Conservation (phyloP, 1,284 basidiomycete species). For the Cutaneotrichosporon sp. region DNA sequence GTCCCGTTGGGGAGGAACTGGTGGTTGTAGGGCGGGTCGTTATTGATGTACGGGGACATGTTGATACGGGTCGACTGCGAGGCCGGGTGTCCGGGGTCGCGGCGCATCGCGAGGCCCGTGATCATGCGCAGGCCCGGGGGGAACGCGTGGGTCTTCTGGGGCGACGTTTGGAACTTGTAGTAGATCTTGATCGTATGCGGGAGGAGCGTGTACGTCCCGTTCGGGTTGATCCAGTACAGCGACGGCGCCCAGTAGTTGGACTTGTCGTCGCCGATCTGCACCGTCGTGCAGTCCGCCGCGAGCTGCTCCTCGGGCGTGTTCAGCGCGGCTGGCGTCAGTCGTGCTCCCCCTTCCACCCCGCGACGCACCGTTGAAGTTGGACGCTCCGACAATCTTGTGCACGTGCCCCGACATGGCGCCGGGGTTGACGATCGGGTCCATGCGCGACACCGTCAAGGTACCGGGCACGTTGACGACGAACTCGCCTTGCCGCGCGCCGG, state of each 20-base stretch:
- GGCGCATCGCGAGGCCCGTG: slow-evolving; percentile 32
- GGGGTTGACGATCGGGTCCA: slow-evolving; percentile 53
- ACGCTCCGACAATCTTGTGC: slow-evolving; percentile 50
- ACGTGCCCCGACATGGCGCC: slow-evolving; percentile 45
- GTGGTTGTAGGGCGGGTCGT: background rate
- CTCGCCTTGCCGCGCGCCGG: background rate
- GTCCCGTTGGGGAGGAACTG: slow-evolving; percentile 41
- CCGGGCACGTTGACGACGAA: slow-evolving; percentile 40
- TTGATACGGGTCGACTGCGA: background rate
- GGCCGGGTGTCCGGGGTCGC: slow-evolving; percentile 20
- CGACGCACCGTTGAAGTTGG: slow-evolving; percentile 35
- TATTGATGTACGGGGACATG: background rate
- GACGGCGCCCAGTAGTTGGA: slow-evolving; percentile 45
- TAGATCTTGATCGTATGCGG: slow-evolving; percentile 2
- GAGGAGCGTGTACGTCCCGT: slow-evolving; percentile 14
- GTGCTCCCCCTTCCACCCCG: background rate
- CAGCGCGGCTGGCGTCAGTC: slow-evolving; percentile 20
- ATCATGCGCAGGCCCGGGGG: slow-evolving; percentile 50
- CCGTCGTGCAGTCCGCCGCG: slow-evolving; percentile 35
- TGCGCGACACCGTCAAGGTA: slow-evolving; percentile 15
- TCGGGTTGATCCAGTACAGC: slow-evolving; percentile 24
- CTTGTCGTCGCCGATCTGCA: slow-evolving; percentile 40
- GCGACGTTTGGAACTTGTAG: slow-evolving; percentile 10
- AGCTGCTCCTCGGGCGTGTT: slow-evolving; percentile 28
- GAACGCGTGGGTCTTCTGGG: slow-evolving; percentile 47